Evolutionary conservation across 176 grass and related monocot genomes (phyloP).

Genomic region (Olyra latifolia): DNA sequence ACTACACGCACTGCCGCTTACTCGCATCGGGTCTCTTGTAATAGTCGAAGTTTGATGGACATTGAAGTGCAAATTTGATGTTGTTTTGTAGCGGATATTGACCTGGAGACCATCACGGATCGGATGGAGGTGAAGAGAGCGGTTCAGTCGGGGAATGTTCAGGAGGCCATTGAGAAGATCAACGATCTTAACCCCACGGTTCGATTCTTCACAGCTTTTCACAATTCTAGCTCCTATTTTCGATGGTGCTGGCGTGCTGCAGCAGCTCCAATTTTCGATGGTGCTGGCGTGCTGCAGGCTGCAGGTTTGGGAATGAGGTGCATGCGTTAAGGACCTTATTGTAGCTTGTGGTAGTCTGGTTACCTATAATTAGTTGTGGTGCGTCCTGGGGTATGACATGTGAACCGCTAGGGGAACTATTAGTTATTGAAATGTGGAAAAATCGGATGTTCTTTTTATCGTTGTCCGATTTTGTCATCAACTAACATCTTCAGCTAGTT

Average conservation of each 20-base stretch:
- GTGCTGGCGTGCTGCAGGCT: too few relatives aligned
- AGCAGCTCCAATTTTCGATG: too few relatives aligned
- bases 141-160: conserved; percentile 91
- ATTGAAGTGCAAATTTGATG: not conserved
- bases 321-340: not conserved
- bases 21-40: not conserved
- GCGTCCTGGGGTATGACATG: not conserved
- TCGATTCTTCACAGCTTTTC: conserved; percentile 22
- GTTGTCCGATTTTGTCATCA: not conserved
- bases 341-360: not conserved
- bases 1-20: conserved; percentile 5
- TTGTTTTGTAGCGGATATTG: conserved; percentile 79
- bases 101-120: conserved; percentile 83
- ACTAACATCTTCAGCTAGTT: not conserved
- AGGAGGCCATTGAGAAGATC: conserved; percentile 96
- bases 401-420: not conserved
- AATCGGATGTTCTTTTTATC: not conserved
- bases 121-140: conserved; percentile 92
- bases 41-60: not conserved
- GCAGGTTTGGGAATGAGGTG: conserved; percentile 1
- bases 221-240: conserved; percentile 1
- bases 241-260: too few relatives aligned
- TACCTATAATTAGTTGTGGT: not conserved
- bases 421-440: conserved; percentile 1
- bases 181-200: conserved; percentile 97